Conservation (phyloP, 2,329 filamentous ascomycete genomes). For the Hypoxylon sp. region DNA sequence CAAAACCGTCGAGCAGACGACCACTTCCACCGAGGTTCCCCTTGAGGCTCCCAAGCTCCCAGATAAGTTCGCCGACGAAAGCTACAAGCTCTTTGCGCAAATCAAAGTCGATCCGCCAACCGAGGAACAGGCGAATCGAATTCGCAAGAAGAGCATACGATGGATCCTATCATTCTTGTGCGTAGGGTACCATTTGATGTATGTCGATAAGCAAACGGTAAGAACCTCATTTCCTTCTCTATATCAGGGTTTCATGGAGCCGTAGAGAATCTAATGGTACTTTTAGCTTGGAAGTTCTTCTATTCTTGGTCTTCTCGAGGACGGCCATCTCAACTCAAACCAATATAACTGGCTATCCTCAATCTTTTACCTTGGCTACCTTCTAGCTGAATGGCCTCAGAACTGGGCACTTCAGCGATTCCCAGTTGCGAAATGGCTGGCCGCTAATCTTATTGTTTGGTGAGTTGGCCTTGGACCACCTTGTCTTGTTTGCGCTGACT, state of each 20-base stretch:
- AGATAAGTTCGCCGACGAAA: slow-evolving; percentile 52
- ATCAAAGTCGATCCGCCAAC: slow-evolving; percentile 50
- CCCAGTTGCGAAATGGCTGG: slow-evolving; percentile 28
- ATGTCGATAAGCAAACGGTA: slow-evolving; percentile 28
- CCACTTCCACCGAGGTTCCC: slow-evolving; percentile 16
- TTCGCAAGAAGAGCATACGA: slow-evolving; percentile 24
- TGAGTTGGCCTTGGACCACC: not conserved
- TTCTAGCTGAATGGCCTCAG: slow-evolving; percentile 27
- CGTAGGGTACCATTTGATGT: slow-evolving; percentile 28
- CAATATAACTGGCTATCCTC: slow-evolving; percentile 29
- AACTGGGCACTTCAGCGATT: slow-evolving; percentile 27
- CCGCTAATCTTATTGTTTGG: slow-evolving; percentile 24
- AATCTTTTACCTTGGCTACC: slow-evolving; percentile 27
- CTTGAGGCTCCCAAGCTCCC: slow-evolving; percentile 45
- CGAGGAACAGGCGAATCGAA: slow-evolving; percentile 41
- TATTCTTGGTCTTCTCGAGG: slow-evolving; percentile 27
- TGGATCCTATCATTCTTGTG: slow-evolving; percentile 29
- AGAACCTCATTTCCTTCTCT: not conserved
- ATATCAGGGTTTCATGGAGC: too few species aligned
- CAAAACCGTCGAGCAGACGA: slow-evolving; percentile 12
- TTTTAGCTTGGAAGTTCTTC: slow-evolving; percentile 27
- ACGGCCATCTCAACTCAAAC: slow-evolving; percentile 21
- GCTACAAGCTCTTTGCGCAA: slow-evolving; percentile 52
- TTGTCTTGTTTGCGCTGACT: not conserved
- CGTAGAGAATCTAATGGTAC: slow-evolving; percentile 2